Conservation (phyloP, 176 grass and related monocot species). For the Areca catechu region DNA sequence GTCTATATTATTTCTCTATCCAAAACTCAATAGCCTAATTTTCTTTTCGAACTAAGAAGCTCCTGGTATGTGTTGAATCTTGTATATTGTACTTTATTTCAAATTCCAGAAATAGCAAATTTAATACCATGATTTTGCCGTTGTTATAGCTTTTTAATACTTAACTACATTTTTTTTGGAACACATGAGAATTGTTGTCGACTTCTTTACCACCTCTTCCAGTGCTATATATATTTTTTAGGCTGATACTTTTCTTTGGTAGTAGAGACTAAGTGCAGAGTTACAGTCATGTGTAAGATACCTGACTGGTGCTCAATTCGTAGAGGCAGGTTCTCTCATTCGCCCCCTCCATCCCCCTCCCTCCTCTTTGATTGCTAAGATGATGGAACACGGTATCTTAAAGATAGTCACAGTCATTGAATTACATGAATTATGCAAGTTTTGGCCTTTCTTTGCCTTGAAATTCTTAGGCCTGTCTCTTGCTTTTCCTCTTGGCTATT, state of each 20-base stretch:
- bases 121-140: too few relatives aligned
- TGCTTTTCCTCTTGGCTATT: too few relatives aligned
- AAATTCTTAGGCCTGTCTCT: too few relatives aligned
- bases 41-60: not conserved
- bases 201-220: conserved; percentile 10
- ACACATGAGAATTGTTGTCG: not conserved
- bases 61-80: not conserved
- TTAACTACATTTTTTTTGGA: conserved; percentile 8
- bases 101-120: too few relatives aligned
- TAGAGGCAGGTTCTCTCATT: conserved; percentile 1
- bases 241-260: conserved; percentile 11
- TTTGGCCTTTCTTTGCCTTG: too few relatives aligned
- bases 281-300: conserved; percentile 33
- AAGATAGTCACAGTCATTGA: too few relatives aligned
- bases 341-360: too few relatives aligned
- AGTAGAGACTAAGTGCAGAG: conserved; percentile 8
- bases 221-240: conserved; percentile 12
- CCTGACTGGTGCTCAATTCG: conserved; percentile 6
- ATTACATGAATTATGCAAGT: too few relatives aligned
- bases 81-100: too few relatives aligned
- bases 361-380: too few relatives aligned
- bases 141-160: too few relatives aligned
- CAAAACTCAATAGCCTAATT: not conserved
- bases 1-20: not conserved
- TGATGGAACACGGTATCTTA: too few relatives aligned